Base-by-base conservation (phyloP, 495 filamentous ascomycete species). In the Aspergillus steynii region DNA sequence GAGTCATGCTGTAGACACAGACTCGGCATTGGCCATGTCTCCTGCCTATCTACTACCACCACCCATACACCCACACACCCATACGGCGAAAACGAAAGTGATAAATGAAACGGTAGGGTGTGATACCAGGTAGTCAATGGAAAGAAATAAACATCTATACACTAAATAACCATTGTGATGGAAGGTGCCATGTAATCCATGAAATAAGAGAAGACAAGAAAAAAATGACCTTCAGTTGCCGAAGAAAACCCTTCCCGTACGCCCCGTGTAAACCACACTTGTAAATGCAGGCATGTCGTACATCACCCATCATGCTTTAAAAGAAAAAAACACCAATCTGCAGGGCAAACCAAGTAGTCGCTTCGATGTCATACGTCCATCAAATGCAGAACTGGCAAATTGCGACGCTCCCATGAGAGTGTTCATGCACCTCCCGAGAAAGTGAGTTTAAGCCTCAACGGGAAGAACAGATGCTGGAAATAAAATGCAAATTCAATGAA, bases 131-230 rank as follows among this genome's bases (percentile, higher is more conserved):
- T 50, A 15, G 37, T 53, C 51, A 29, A 4, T n/a, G 15, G 29
- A 10, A 20, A n/a, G 29, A 31, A 53, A 53, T 6, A 53, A 32
- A 29, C 27, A 14, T 53, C 51, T 53, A 53, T 53, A 53, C 51
- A 53, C 28, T 29, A 29, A 29, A 34, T 31, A n/a, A 50, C 7
- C 20, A 50, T 14, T 7, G 14, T 15, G 37, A 14, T 12, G 37
- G 31, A 7, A 7, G 37, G 37, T 42, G 37, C 14, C 37, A 37
- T 7, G 9, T 42, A 14, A 42, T 10, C 37, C 37, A 14, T 15
- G 37, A 10, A 42, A 34, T 34, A 34, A 42, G 37, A 42, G 14
- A 42, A 12, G 14, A 8, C 12, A 42, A 10, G 14, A 3, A 12
- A 42, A 42, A 34, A 34, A 34, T 1, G 9, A 7, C 31, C 31